A percentile compares a stretch with the other conserved stretches of the same genome.
phyloP scores from a whole-genome alignment of 148 eudicot species.

The Persicaria maculosa region DNA sequence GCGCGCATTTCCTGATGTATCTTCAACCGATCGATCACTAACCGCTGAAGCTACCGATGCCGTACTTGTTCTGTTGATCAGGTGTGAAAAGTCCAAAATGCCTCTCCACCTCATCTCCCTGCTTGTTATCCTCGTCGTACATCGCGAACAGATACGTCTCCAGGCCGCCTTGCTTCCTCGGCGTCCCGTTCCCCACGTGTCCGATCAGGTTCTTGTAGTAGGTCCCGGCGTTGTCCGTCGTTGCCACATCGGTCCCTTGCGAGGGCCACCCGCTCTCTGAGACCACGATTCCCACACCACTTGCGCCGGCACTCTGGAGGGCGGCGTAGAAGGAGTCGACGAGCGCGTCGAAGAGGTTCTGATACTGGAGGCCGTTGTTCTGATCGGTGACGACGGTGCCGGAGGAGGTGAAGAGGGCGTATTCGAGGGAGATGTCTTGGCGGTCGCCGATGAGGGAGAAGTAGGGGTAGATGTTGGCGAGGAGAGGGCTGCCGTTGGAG shows the following conservation, averaged over 20 bases:
- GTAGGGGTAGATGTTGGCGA: conserved; percentile 44
- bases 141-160: conserved; percentile 39
- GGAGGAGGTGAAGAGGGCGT: conserved; percentile 39
- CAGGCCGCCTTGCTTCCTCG: conserved; percentile 23
- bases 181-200: conserved; percentile 36
- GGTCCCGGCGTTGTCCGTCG: conserved; percentile 22
- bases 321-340: conserved; percentile 40
- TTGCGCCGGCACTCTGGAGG: conserved; percentile 25
- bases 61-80: conserved; percentile 29
- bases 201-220: conserved; percentile 29
- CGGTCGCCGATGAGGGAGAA: conserved; percentile 17
- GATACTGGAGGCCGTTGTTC: conserved; percentile 24
- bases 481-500: conserved; percentile 24
- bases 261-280: conserved; percentile 42
- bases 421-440: conserved; percentile 18
- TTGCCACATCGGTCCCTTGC: conserved; percentile 16
- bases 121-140: conserved; percentile 36
- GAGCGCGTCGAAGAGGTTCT: conserved; percentile 41
- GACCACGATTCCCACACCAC: conserved; percentile 25
- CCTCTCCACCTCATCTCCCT: conserved; percentile 21
- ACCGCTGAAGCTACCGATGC: conserved; percentile 6
- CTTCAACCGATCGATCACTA: conserved; percentile 1
- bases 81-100: conserved; percentile 34
- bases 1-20: too few relatives aligned
- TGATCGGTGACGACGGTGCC: conserved; percentile 25